Evolutionary conservation across 176 grass and related monocot genomes (phyloP).

Genomic region (Cenchrus americanus): DNA sequence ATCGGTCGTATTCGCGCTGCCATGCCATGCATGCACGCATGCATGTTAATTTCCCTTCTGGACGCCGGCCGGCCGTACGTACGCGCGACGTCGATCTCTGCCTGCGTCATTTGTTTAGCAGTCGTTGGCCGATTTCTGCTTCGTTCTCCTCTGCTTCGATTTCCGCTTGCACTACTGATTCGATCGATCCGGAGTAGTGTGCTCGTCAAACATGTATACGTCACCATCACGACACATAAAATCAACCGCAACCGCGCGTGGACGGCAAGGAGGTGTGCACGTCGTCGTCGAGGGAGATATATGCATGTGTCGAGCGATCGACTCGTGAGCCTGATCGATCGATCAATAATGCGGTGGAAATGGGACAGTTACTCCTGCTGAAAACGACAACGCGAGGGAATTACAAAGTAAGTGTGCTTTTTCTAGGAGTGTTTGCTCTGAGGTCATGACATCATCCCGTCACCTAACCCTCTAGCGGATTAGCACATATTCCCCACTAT

Average conservation of each 20-base stretch:
- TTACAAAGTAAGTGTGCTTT: conserved; percentile 22
- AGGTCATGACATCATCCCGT: conserved; percentile 60
- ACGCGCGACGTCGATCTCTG: no score
- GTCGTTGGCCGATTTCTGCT: not conserved
- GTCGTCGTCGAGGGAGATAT: not conserved
- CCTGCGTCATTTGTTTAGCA: not conserved
- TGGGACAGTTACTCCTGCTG: conserved; percentile 34
- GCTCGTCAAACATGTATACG: not conserved
- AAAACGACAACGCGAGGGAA: conserved; percentile 19
- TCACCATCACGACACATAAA: not conserved
- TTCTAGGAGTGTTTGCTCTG: conserved; percentile 15
- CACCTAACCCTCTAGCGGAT: conserved; percentile 61
- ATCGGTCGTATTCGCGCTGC: no score
- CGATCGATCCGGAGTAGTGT: not conserved
- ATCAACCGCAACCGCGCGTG: not conserved
- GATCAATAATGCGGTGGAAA: conserved; percentile 6
- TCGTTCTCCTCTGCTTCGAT: not conserved
- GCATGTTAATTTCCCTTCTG: not conserved
- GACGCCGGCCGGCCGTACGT: not conserved
- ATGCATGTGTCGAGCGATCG: not conserved
- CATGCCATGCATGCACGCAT: no score
- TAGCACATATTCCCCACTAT: not conserved
- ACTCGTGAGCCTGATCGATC: not conserved
- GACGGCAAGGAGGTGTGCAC: conserved; percentile 34
- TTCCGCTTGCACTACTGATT: not conserved